Conservation (phyloP, 352 stramenopile species). For the Blastocystis sp. region DNA sequence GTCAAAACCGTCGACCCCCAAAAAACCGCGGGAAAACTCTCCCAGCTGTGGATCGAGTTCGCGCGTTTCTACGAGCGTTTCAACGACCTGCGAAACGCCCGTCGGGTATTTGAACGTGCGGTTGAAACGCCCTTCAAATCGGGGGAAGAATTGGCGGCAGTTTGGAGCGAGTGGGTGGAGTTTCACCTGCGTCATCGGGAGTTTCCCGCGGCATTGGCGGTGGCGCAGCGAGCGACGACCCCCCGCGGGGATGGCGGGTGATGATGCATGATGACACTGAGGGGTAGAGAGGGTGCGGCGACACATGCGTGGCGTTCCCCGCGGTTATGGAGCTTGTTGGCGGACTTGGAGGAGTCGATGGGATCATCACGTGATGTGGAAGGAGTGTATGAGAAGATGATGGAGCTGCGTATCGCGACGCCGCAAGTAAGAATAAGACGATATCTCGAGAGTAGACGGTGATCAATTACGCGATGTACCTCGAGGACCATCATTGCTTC, state of each 20-base stretch:
- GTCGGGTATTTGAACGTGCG: slow-evolving; percentile 80
- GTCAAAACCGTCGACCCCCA: slow-evolving; percentile 78
- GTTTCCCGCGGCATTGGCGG: slow-evolving; percentile 80
- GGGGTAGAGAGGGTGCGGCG: not conserved
- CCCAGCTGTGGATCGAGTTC: slow-evolving; percentile 82
- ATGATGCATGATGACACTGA: not conserved
- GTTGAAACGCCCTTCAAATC: slow-evolving; percentile 68
- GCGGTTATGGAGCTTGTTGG: slow-evolving; percentile 85
- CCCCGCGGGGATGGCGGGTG: slow-evolving; percentile 20
- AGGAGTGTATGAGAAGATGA: slow-evolving; percentile 81
- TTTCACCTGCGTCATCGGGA: slow-evolving; percentile 85
- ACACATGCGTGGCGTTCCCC: slow-evolving; percentile 74
- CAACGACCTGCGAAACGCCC: slow-evolving; percentile 77
- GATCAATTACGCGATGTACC: slow-evolving; percentile 86
- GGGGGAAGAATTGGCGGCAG: slow-evolving; percentile 79
- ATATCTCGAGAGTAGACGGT: slow-evolving; percentile 70
- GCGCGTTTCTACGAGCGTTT: slow-evolving; percentile 80
- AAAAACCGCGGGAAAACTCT: slow-evolving; percentile 74
- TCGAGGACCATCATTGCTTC: slow-evolving; percentile 93
- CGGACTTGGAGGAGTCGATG: slow-evolving; percentile 93
- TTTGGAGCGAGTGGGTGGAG: slow-evolving; percentile 85
- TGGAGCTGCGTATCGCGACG: slow-evolving; percentile 90
- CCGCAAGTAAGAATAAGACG: slow-evolving; percentile 62
- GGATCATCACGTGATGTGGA: slow-evolving; percentile 83
- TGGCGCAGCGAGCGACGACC: slow-evolving; percentile 73